Conservation (phyloP, 23 red algal species). For the Agarophyton chilense region DNA sequence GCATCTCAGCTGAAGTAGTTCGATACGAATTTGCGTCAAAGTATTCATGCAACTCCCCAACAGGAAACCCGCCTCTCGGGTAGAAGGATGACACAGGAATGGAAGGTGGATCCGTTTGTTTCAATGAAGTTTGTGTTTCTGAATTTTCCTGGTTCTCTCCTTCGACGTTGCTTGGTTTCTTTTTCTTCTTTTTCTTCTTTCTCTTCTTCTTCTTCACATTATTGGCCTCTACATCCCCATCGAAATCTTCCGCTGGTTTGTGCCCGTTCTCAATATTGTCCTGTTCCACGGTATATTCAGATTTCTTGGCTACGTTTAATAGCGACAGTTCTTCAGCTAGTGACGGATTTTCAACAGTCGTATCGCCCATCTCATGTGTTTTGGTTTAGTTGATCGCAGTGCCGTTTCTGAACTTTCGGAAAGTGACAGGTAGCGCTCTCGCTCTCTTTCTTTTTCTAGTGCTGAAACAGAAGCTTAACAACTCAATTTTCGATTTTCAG, state of each 20-base stretch:
- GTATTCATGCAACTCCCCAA: constrained; percentile 85
- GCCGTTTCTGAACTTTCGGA: no score
- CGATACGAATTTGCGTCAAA: constrained; percentile 81
- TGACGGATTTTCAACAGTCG: constrained; percentile 27
- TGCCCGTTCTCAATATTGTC: neutral
- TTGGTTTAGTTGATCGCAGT: neutral
- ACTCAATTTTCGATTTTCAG: no score
- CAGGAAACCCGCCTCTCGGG: constrained; percentile 73
- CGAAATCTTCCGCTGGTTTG: neutral
- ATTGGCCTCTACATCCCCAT: constrained; percentile 15
- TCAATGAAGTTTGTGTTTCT: neutral
- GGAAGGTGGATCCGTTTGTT: constrained; percentile 85
- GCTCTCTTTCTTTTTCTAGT: no score
- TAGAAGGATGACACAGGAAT: constrained; percentile 75
- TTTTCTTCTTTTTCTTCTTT: constrained; percentile 86
- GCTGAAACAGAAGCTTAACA: no score
- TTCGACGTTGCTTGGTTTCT: constrained; percentile 45
- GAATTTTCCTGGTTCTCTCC: neutral
- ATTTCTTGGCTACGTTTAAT: neutral
- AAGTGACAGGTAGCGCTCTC: no score
- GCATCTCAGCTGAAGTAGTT: constrained; percentile 79
- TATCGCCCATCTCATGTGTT: constrained; percentile 28
- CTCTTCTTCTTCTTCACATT: constrained; percentile 60
- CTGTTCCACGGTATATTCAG: neutral
- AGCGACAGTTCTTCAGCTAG: constrained; percentile 26